Conservation (phyloP, 2,329 filamentous ascomycete species). For the Tolypocladium tundrense region DNA sequence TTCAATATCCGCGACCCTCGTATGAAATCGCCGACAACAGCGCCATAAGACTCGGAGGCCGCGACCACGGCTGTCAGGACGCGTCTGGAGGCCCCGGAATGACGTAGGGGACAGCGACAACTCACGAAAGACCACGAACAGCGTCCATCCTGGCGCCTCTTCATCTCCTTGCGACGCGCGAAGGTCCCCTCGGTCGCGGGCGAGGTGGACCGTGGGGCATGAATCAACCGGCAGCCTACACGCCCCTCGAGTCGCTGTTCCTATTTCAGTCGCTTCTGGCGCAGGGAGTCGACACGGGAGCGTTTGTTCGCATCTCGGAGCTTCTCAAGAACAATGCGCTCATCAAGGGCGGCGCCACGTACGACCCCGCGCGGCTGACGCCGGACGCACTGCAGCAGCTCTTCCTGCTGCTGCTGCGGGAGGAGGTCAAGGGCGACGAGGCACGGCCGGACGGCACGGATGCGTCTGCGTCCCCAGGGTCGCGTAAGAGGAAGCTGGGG, state of each 20-base stretch:
- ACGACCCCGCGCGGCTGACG: slow-evolving; percentile 63
- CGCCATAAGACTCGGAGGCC: slow-evolving; percentile 15
- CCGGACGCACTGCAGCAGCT: slow-evolving; percentile 70
- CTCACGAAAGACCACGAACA: background rate
- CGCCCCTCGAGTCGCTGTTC: slow-evolving; percentile 75
- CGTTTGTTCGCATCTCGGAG: slow-evolving; percentile 64
- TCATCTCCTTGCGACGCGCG: slow-evolving; percentile 40
- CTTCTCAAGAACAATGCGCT: slow-evolving; percentile 63
- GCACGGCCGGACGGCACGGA: slow-evolving; percentile 26
- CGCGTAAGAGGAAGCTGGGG: slow-evolving; percentile 66
- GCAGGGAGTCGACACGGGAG: slow-evolving; percentile 53
- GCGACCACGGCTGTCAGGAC: slow-evolving; percentile 20
- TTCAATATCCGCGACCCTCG: slow-evolving; percentile 12
- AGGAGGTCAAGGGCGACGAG: slow-evolving; percentile 53
- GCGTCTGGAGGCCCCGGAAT: slow-evolving; percentile 16
- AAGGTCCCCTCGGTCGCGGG: slow-evolving; percentile 44
- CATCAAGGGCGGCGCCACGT: slow-evolving; percentile 59
- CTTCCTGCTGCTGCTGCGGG: slow-evolving; percentile 65
- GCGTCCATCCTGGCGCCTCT: slow-evolving; percentile 41
- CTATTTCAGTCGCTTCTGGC: slow-evolving; percentile 70
- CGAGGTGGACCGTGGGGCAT: slow-evolving; percentile 46
- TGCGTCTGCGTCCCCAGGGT: slow-evolving; percentile 40
- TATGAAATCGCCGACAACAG: slow-evolving; percentile 17
- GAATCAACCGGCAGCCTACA: slow-evolving; percentile 56
- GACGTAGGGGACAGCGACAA: slow-evolving; percentile 11